Base-by-base conservation (phyloP, 805 yeast genomes). In the Kockiozyma suomiensis region DNA sequence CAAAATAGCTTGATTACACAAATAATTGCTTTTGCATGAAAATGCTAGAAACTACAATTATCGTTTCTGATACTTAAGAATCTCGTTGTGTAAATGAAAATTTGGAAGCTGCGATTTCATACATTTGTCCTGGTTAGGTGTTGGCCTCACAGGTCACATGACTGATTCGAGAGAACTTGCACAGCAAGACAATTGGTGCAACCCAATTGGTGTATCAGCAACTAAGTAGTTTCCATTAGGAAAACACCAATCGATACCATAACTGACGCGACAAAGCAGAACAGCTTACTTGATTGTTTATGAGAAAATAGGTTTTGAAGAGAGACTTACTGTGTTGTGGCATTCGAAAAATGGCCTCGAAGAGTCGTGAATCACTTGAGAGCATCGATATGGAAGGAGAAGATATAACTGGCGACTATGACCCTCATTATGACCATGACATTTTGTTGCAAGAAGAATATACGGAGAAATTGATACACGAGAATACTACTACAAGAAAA, bases 321-420 rank as follows among this genome's bases (percentile, higher is more conserved):
- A n/a, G n/a, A n/a, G n/a, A n/a, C n/a, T n/a, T n/a, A n/a, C n/a
- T n/a, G n/a, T n/a, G n/a, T n/a, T n/a, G n/a, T n/a, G n/a, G n/a
- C n/a, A n/a, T n/a, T n/a, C 15, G 3, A 23, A 21, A 28, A 2
- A 51, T 51, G 56, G 33, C 32, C 7, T 30, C 51, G 28, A 41
- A 42, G 30, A 42, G 54, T 10, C 51, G 52, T 35, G 56, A 49
- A 30, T 59, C 58, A 48, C 48, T 59, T 35, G 58, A 54, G n/a
- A 50, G 56, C 37, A 17, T 51, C 28, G 57, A 58, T 15, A 45
- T 58, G 41, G 60, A 54, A 41, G 65, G 62, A 38, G 66, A 59
- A 37, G 66, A 62, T 45, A 62, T 62, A 12, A 62, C 66, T 25
- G 66, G 66, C 3, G 53, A 52, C 52, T 62, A 54, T 38, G 52